Conservation (phyloP, 169 alveolate genomes). For the Amoebophrya sp. region DNA sequence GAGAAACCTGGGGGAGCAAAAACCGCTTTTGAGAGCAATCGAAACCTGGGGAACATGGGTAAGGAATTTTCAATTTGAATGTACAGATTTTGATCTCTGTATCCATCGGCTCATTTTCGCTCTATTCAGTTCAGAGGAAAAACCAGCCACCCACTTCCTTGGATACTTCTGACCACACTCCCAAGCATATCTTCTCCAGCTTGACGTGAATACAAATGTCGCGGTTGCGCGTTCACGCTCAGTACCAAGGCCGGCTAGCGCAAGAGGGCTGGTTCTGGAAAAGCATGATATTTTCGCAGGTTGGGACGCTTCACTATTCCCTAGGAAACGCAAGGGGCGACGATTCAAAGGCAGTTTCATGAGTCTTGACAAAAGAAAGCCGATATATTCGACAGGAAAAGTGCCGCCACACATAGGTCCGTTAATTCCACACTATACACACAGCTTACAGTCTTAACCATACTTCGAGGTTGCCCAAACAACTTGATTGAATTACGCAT, state of each 20-base stretch:
- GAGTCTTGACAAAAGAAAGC: not conserved
- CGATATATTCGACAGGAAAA: not conserved
- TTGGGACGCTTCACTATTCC: not conserved
- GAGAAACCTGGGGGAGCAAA: not conserved
- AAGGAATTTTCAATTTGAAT: not conserved
- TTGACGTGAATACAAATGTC: not conserved
- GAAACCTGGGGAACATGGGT: slow-evolving; percentile 23
- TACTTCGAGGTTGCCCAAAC: too few species aligned
- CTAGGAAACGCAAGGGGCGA: not conserved
- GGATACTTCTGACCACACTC: too few species aligned
- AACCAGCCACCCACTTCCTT: too few species aligned
- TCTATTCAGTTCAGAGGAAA: not conserved
- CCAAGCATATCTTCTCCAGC: not conserved
- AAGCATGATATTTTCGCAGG: not conserved
- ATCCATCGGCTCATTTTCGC: not conserved
- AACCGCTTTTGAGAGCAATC: not conserved
- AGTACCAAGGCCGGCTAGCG: not conserved
- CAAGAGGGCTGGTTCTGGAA: not conserved
- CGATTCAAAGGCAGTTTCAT: not conserved
- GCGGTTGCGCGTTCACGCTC: not conserved
- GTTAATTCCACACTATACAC: too few species aligned
- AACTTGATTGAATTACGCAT: too few species aligned
- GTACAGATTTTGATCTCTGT: not conserved
- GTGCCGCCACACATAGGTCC: not conserved
- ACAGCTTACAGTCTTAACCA: too few species aligned